A percentile compares a stretch with the other conserved stretches of the same genome.
Evolutionary conservation across 169 alveolate genomes (phyloP).

Genomic region (Cryptosporidium viatorum): DNA sequence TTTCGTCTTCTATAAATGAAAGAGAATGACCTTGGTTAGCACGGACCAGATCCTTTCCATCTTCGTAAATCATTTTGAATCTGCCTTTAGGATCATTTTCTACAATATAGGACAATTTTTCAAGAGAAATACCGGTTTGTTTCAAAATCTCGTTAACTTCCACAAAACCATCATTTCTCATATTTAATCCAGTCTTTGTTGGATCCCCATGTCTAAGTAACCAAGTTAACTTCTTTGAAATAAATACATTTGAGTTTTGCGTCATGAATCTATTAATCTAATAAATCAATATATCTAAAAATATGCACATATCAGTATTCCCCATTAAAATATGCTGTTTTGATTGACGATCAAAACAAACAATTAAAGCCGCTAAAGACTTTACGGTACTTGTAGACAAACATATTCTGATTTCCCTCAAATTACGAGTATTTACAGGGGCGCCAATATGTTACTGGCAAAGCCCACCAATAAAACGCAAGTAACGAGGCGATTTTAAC

Average conservation of each 20-base stretch:
- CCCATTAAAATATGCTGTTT: not conserved
- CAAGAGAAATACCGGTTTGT: not conserved
- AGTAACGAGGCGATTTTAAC: not conserved
- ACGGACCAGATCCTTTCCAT: constrained; percentile 13
- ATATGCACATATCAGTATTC: not conserved
- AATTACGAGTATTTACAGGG: not conserved
- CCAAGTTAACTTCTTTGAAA: constrained; percentile 51
- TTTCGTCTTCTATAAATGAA: constrained; percentile 25
- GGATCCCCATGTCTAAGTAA: constrained; percentile 75
- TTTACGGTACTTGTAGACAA: constrained; percentile 38
- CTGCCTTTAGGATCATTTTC: constrained; percentile 36
- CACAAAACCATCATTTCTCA: constrained; percentile 56
- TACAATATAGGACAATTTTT: constrained; percentile 12
- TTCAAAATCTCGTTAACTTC: constrained; percentile 19
- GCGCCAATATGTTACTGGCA: constrained; percentile 35
- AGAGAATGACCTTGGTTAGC: constrained; percentile 76
- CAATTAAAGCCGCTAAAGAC: constrained; percentile 22
- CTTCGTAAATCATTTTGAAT: not conserved
- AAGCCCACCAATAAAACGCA: constrained; percentile 6
- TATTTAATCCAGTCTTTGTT: constrained; percentile 5
- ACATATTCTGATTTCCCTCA: not conserved
- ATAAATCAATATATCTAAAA: constrained; percentile 18
- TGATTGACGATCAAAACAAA: not conserved
- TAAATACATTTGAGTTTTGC: not conserved
- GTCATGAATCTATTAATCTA: not conserved